Evolutionary conservation across 768 basidiomycete species (phyloP).

Genomic region (Serendipita sp.): DNA sequence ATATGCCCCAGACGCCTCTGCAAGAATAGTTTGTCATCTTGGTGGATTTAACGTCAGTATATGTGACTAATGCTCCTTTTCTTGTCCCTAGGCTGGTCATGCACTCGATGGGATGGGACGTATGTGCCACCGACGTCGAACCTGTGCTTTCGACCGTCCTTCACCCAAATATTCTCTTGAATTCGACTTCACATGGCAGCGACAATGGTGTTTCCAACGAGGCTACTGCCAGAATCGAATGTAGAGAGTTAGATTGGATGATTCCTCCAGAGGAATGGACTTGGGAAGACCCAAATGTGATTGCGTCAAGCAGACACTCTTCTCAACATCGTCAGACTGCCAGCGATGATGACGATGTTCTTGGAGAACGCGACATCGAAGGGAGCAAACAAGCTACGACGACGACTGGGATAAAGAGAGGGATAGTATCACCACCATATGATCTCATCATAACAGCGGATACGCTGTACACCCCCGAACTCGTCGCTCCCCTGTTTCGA

Average conservation of each 20-base stretch:
- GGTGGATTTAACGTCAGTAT: too few species aligned
- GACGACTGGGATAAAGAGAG: not conserved
- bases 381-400: not conserved
- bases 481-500: conserved; percentile 53
- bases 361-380: not conserved
- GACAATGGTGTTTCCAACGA: not conserved
- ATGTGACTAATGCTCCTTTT: too few species aligned
- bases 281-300: conserved; percentile 30
- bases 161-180: conserved; percentile 34
- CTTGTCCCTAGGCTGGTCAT: conserved; percentile 37
- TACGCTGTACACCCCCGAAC: conserved; percentile 52
- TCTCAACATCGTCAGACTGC: not conserved
- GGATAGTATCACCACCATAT: conserved; percentile 37
- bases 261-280: conserved; percentile 37
- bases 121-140: conserved; percentile 59
- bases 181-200: not conserved
- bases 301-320: conserved; percentile 20
- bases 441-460: conserved; percentile 73
- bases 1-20: too few species aligned
- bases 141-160: conserved; percentile 52
- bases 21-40: too few species aligned
- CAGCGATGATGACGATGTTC: not conserved
- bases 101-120: conserved; percentile 53
- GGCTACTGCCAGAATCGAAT: conserved; percentile 24
- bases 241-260: conserved; percentile 59